Evolutionary conservation across 2,329 filamentous ascomycete species (phyloP), one percentile per base, ranked within the genome.

Genomic region (Fusarium armeniacum): DNA sequence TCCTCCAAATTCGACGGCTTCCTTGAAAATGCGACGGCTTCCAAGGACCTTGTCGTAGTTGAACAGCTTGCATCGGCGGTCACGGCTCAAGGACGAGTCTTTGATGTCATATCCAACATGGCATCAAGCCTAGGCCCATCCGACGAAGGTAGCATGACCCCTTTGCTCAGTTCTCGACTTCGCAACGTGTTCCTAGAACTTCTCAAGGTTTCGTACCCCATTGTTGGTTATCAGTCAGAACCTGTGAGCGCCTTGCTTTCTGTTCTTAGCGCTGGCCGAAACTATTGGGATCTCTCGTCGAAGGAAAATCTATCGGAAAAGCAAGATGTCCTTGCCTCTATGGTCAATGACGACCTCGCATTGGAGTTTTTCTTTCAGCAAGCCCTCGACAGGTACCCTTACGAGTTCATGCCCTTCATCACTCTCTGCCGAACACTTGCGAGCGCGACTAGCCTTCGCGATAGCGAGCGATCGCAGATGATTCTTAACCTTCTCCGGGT

Each of bases 381-480:
- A 76, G 89, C 94, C 9, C 86, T 91, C 44, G 86, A 88, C 64
- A 90, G 95, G 58, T 98, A 94, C 76, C 95, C 95, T 0, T 95
- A 93, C 78, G 95, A 98, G 79, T 90, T 93, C 47, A 80, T 90
- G 4, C 93, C 94, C 1, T 93, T 97, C 73, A 81, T 97, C 64
- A 88, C 87, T 55, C 82, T 97, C 40, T 91, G 89, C 76, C 89
- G 89, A 58, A 87, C 86, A 40, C 81, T 97, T 18, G 86, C 75
- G 36, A 81, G 78, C 43, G 77, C 79, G 13, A 74, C 76, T 4
- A 76, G 72, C 45, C 65, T 77, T 7, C 54, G 60, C 6, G 76
- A 76, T 30, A 77, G 80, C 36, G 77, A 81, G 18, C 71, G 73
- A 32, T 76, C 76, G 86, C 81, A 89, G 66, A 74, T 84, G 43